A percentile compares a stretch with the other conserved stretches of the same genome.
Conservation (phyloP, 1,139 yeast genomes). For the Suhomyces bribrorum region DNA sequence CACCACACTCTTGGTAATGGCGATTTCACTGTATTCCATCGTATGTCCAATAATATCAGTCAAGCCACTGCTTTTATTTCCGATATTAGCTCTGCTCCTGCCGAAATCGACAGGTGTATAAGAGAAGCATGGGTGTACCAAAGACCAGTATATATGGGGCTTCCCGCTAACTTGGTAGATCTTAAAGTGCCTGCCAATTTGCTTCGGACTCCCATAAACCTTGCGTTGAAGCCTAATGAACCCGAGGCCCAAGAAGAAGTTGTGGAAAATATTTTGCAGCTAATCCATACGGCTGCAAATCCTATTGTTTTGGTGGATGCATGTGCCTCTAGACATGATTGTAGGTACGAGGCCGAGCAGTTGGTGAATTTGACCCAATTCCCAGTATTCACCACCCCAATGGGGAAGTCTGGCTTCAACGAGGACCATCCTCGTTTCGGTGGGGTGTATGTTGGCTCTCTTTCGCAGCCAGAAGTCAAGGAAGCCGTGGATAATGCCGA, state of each 20-base stretch:
- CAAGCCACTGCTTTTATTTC: conserved; percentile 33
- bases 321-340: conserved; percentile 37
- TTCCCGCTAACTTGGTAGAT: conserved; percentile 43
- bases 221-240: conserved; percentile 31
- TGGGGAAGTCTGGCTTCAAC: conserved; percentile 23
- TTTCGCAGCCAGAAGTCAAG: conserved; percentile 22
- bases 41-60: conserved; percentile 50
- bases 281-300: conserved; percentile 30
- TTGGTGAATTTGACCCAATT: conserved; percentile 35
- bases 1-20: conserved; percentile 82
- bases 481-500: conserved; percentile 22
- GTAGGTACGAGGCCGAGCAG: conserved; percentile 31
- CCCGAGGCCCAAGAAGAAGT: conserved; percentile 35
- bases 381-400: conserved; percentile 23
- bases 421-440: conserved; percentile 21
- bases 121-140: conserved; percentile 39
- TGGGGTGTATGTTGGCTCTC: conserved; percentile 24
- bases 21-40: conserved; percentile 75
- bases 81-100: conserved; percentile 33
- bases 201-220: conserved; percentile 35
- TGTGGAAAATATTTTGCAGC: conserved; percentile 27
- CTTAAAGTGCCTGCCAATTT: conserved; percentile 31
- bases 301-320: conserved; percentile 42
- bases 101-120: conserved; percentile 38
- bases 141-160: conserved; percentile 41